Percentiles rank a stretch among this genome's conserved stretches.
phyloP scores from a whole-genome alignment of 169 alveolate species.

The Neospora caninum region DNA sequence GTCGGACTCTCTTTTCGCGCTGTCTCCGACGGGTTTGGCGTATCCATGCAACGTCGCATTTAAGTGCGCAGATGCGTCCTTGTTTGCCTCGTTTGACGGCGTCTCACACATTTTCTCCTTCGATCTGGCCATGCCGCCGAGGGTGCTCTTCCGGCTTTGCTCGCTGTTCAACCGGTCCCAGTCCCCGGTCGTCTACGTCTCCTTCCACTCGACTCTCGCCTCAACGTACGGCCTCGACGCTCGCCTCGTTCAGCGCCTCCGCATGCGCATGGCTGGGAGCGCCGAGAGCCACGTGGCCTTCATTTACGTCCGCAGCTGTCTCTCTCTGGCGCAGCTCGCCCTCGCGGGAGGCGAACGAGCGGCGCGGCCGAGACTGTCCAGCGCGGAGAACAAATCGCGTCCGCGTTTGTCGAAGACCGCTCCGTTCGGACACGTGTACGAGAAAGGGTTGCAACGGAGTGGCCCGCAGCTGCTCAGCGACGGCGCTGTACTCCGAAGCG shows the following conservation, averaged over 20 bases:
- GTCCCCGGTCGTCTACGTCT: slow-evolving; percentile 55
- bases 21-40: background rate
- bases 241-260: slow-evolving; percentile 41
- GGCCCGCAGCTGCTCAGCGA: too few relatives aligned
- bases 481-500: background rate
- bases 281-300: slow-evolving; percentile 66
- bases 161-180: slow-evolving; percentile 66
- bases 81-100: slow-evolving; percentile 68
- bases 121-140: slow-evolving; percentile 77
- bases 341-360: background rate
- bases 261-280: slow-evolving; percentile 64
- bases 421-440: background rate
- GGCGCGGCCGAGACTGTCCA: background rate
- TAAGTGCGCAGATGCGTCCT: slow-evolving; percentile 68
- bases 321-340: background rate
- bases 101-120: slow-evolving; percentile 73
- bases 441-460: too few relatives aligned
- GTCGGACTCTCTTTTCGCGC: background rate
- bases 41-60: slow-evolving; percentile 65
- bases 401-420: background rate
- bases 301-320: slow-evolving; percentile 36
- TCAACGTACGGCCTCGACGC: slow-evolving; percentile 55
- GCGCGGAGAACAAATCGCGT: background rate
- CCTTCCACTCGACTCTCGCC: slow-evolving; percentile 56
- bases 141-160: slow-evolving; percentile 70